A percentile compares a stretch with the other conserved stretches of the same genome.
Evolutionary conservation across 2,329 filamentous ascomycete species (phyloP).

Genomic region (Fusarium sp.): DNA sequence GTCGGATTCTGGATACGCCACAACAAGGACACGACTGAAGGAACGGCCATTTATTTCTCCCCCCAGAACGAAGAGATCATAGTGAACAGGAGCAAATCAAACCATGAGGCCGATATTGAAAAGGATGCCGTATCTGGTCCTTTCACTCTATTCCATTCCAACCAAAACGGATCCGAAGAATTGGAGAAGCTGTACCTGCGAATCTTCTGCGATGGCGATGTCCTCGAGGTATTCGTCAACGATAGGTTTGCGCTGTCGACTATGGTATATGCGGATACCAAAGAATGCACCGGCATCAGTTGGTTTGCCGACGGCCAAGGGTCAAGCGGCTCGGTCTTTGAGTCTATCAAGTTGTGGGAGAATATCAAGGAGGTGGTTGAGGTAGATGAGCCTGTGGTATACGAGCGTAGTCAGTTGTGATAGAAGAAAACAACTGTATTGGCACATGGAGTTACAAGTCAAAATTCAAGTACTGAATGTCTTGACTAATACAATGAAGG

Average conservation of each 20-base stretch:
- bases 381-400: constrained; percentile 27
- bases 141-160: constrained; percentile 61
- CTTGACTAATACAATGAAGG: too few species aligned
- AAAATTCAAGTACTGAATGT: too few species aligned
- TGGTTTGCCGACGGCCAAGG: constrained; percentile 43
- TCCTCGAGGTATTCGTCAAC: constrained; percentile 49
- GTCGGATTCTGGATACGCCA: constrained; percentile 49
- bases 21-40: constrained; percentile 46
- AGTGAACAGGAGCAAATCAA: constrained; percentile 57
- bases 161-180: constrained; percentile 23
- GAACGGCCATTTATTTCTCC: constrained; percentile 59
- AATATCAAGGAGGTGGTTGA: constrained; percentile 37
- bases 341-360: constrained; percentile 44
- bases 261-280: constrained; percentile 43
- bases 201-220: constrained; percentile 48
- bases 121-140: constrained; percentile 57
- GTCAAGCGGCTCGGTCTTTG: constrained; percentile 23
- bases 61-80: constrained; percentile 57
- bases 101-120: constrained; percentile 52
- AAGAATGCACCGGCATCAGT: constrained; percentile 42
- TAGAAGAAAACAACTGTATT: accelerated
- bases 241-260: constrained; percentile 50
- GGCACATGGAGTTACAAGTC: background rate
- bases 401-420: constrained; percentile 28
- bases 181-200: constrained; percentile 43